Conservation (phyloP, 441 rosid species). For the Aleurites moluccanus region DNA sequence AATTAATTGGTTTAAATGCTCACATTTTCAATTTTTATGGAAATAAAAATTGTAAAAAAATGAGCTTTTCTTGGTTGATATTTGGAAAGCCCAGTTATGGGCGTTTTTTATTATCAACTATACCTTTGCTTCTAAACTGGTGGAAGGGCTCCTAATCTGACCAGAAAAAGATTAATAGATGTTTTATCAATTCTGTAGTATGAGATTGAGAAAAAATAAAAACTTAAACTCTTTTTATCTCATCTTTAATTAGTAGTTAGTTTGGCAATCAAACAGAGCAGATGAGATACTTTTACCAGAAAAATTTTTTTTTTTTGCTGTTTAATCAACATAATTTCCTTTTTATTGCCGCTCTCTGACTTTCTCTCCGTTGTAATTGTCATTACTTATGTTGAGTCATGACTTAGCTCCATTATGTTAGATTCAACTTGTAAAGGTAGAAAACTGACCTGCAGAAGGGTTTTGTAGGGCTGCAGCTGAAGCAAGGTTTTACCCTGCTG, state of each 20-base stretch:
- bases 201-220: not conserved
- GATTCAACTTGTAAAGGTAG: not conserved
- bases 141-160: not conserved
- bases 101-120: not conserved
- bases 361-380: not conserved
- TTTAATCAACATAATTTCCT: not conserved
- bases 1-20: not conserved
- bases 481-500: constrained; percentile 29
- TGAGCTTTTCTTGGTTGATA: not conserved
- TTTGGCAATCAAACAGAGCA: not conserved
- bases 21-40: not conserved
- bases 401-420: not conserved
- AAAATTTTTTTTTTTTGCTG: not conserved
- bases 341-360: not conserved
- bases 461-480: constrained; percentile 44
- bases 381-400: not conserved
- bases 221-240: not conserved
- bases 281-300: not conserved
- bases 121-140: not conserved
- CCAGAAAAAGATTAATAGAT: not conserved
- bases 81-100: not conserved
- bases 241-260: not conserved
- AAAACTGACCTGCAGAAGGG: not conserved
- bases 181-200: not conserved
- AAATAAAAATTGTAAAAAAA: not conserved